Conservation (phyloP, 352 stramenopile species). For the Poterioochromonas sp. region DNA sequence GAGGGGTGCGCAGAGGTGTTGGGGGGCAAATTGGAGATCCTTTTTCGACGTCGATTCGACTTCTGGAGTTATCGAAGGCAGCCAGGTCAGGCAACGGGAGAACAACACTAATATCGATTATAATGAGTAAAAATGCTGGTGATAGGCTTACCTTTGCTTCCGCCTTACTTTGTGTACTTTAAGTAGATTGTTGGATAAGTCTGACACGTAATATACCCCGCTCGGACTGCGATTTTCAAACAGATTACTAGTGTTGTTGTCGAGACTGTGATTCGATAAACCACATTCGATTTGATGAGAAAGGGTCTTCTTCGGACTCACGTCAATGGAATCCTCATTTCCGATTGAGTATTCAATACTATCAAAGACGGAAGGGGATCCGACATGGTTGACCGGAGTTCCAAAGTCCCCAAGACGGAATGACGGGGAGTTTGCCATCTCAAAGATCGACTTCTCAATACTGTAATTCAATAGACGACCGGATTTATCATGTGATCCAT, state of each 20-base stretch:
- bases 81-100: not conserved
- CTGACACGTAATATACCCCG: not conserved
- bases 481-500: too few relatives aligned
- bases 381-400: not conserved
- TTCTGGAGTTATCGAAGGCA: not conserved
- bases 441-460: not conserved
- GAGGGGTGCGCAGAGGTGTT: not conserved
- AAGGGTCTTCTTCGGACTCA: not conserved
- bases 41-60: not conserved
- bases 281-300: not conserved
- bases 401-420: too few relatives aligned
- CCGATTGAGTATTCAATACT: not conserved
- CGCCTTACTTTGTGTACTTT: not conserved
- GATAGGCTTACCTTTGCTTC: too few relatives aligned
- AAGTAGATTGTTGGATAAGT: not conserved
- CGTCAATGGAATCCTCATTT: not conserved
- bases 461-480: not conserved
- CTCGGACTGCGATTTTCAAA: not conserved
- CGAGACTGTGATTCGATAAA: not conserved
- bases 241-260: not conserved
- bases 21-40: not conserved
- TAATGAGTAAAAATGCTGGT: too few relatives aligned
- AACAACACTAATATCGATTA: too few relatives aligned
- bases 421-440: too few relatives aligned
- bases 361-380: not conserved